Evolutionary conservation across 257 asterid species (phyloP).

Genomic region (Nicotiana paniculata): DNA sequence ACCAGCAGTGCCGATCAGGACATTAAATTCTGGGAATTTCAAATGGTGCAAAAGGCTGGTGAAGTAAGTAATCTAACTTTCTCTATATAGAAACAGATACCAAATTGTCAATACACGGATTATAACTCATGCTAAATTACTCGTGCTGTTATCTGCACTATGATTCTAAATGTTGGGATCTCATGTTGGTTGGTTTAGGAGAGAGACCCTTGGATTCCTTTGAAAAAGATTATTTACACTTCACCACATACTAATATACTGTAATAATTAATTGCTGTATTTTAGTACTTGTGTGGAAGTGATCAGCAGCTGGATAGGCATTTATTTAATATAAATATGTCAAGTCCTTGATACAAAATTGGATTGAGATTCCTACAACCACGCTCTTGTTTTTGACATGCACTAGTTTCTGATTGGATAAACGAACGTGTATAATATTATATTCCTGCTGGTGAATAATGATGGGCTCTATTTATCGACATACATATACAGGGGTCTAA

Average conservation of each 20-base stretch:
- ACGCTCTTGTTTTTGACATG: neutral
- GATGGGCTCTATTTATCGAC: neutral
- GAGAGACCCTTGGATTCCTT: neutral
- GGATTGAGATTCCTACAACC: neutral
- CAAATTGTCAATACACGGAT: too few species aligned
- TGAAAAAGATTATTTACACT: neutral
- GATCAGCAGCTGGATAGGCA: neutral
- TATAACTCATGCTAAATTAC: too few species aligned
- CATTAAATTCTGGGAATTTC: conserved; percentile 92
- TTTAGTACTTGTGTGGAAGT: neutral
- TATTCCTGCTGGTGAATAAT: neutral
- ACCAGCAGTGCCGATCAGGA: conserved; percentile 84
- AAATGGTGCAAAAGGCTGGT: conserved; percentile 40
- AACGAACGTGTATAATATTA: neutral
- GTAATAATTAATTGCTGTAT: too few species aligned
- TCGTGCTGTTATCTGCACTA: neutral
- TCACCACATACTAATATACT: neutral
- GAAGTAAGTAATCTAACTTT: conserved; percentile 36
- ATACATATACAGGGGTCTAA: conserved; percentile 43
- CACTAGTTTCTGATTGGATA: conserved; percentile 1
- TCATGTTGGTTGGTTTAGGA: neutral
- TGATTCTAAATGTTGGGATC: neutral
- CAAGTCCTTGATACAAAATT: neutral
- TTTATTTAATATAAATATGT: neutral
- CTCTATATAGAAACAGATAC: neutral